phyloP scores from a whole-genome alignment of 768 basidiomycete species.

The Suillus subalutaceus region DNA sequence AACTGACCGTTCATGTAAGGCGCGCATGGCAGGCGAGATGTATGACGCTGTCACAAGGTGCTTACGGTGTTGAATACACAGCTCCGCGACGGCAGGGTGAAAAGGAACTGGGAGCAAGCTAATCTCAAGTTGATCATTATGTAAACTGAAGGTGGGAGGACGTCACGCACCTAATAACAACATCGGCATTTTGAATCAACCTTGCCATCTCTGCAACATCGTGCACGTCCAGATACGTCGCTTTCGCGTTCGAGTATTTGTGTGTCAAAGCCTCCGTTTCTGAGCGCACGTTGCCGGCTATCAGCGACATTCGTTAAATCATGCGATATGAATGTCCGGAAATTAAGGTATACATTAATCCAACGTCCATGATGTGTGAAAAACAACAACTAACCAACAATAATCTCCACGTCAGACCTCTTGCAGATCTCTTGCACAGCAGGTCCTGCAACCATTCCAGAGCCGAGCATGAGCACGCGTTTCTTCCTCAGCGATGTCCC shows the following conservation, averaged over 20 bases:
- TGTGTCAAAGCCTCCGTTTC: constrained; percentile 56
- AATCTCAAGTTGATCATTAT: constrained; percentile 1
- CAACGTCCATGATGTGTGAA: constrained; percentile 12
- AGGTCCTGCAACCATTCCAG: constrained; percentile 95
- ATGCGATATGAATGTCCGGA: constrained; percentile 16
- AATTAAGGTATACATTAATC: constrained; percentile 18
- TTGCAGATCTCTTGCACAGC: constrained; percentile 75
- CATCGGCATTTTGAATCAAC: constrained; percentile 67
- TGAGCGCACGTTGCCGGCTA: constrained; percentile 71
- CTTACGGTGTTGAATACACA: constrained; percentile 68
- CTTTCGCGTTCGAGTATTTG: constrained; percentile 53
- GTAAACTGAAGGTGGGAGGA: background rate
- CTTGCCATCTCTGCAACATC: constrained; percentile 47
- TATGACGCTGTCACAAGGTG: constrained; percentile 94
- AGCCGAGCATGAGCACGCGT: constrained; percentile 81
- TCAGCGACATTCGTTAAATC: constrained; percentile 8
- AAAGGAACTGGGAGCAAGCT: constrained; percentile 82
- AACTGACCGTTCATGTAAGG: constrained; percentile 60
- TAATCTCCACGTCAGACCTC: constrained; percentile 62
- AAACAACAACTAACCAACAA: constrained; percentile 65
- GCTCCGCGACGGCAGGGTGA: constrained; percentile 70
- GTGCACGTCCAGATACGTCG: constrained; percentile 61
- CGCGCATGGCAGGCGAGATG: constrained; percentile 75
- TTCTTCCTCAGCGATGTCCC: constrained; percentile 44
- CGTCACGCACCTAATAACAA: constrained; percentile 78